Conservation (phyloP, 768 basidiomycete genomes). For the Pleurotus eryngii region DNA sequence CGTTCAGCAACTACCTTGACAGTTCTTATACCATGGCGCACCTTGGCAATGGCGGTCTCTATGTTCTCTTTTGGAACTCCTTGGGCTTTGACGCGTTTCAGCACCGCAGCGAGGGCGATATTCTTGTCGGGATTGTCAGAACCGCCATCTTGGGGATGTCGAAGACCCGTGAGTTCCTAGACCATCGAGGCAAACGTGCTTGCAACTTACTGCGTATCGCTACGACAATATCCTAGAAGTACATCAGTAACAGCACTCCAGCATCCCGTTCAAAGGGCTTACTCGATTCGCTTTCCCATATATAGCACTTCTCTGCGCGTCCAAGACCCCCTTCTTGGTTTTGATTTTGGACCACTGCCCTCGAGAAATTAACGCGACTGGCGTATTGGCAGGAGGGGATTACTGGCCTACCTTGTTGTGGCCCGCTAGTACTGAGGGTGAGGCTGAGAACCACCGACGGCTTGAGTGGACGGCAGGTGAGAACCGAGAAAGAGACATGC, state of each 20-base stretch:
- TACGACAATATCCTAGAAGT: slow-evolving; percentile 52
- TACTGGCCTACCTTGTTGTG: slow-evolving; percentile 37
- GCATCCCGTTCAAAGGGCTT: slow-evolving; percentile 18
- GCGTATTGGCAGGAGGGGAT: too few relatives aligned
- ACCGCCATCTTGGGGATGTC: slow-evolving; percentile 43
- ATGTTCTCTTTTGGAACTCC: slow-evolving; percentile 72
- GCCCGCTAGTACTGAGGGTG: slow-evolving; percentile 23
- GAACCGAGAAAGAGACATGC: slow-evolving; percentile 6
- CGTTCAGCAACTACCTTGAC: not conserved
- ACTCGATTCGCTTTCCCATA: slow-evolving; percentile 57
- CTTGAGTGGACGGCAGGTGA: not conserved
- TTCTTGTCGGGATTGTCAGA: slow-evolving; percentile 55
- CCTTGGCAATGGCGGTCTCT: slow-evolving; percentile 57
- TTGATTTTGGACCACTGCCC: slow-evolving; percentile 76
- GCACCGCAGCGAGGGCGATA: slow-evolving; percentile 43
- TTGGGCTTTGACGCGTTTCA: slow-evolving; percentile 53
- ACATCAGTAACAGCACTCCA: not conserved
- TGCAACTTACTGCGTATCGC: slow-evolving; percentile 53
- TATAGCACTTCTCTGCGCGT: slow-evolving; percentile 55
- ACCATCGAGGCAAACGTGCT: not conserved
- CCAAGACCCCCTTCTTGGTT: slow-evolving; percentile 63
- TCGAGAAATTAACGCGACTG: not conserved
- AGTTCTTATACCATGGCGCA: slow-evolving; percentile 16
- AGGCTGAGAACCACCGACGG: slow-evolving; percentile 19
- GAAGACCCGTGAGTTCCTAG: slow-evolving; percentile 5